Conservation (phyloP, 1,284 basidiomycete species). For the Ganoderma boninense region DNA sequence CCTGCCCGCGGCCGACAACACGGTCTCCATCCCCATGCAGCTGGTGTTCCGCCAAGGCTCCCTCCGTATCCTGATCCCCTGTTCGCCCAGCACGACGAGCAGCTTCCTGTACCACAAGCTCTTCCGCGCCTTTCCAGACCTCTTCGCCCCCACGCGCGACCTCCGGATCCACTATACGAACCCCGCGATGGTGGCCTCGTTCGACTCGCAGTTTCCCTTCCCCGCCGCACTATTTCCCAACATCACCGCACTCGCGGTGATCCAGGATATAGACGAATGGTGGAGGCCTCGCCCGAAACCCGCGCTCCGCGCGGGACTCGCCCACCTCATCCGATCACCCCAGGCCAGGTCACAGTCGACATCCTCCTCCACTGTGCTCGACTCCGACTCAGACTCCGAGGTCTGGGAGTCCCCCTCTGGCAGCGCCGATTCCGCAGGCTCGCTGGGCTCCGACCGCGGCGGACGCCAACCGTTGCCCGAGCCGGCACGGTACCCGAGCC, state of each 20-base stretch:
- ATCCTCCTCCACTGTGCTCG: no score
- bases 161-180: not conserved
- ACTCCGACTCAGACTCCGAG: no score
- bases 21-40: not conserved
- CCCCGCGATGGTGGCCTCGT: not conserved
- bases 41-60: not conserved
- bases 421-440: no score
- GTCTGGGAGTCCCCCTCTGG: no score
- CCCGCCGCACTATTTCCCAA: not conserved
- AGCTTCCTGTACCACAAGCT: not conserved
- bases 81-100: no score
- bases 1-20: not conserved
- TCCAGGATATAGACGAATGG: not conserved
- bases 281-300: not conserved
- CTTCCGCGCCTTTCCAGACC: not conserved
- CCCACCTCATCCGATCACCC: not conserved
- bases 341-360: not conserved
- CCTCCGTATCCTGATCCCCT: not conserved
- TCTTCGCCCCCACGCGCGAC: not conserved
- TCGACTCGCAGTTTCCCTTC: not conserved
- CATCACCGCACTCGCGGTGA: not conserved
- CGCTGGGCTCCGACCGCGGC: no score
- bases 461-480: no score
- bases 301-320: not conserved
- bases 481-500: no score